Evolutionary conservation across 1,139 yeast genomes (phyloP), one percentile per base, ranked within the genome.

Genomic region (Hemisphaericaspora subhashii): DNA sequence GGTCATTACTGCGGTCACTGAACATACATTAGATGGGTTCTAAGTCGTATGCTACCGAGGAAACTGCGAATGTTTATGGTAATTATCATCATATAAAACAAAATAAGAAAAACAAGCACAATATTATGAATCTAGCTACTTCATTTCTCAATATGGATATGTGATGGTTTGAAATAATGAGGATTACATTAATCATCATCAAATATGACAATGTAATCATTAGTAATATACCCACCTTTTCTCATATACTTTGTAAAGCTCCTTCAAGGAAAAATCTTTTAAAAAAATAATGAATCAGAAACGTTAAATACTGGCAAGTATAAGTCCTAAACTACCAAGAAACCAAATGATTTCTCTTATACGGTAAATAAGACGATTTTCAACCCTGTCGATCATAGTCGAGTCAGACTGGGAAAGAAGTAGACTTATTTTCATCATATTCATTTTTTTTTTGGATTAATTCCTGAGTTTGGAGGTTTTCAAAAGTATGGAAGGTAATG

Each of bases 51-150:
- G 81, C 86, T 83, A 83, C 89, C 89, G 89, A 77, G 89, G 89
- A 83, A 83, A 83, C 89, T 83, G 89, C 89, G 89, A 83, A 83
- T 83, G 90, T 83, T 79, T 66, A 74, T 72, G 79, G 79, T 68
- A 72, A 66, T 66, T 79, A 80, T 83, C 90, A 83, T 83, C 90
- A 83, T 71, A 36, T 60, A 79, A 66, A 62, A 65, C 44, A 32
- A 22, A 33, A 32, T 23, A 4, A 24, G 15, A 24, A 12, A 5
- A n/a, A 15, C 14, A 31, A 31, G 12, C 8, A 22, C 16, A n/a
- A 28, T 16, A 10, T 28, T 13, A 30, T 30, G 30, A 6, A 16
- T 26, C 18, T 10, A 9, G 20, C n/a, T n/a, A n/a, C n/a, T n/a
- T n/a, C n/a, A 12, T 13, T 17, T 7, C 5, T 23, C 21, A 3